Conservation (phyloP, 495 filamentous ascomycete genomes). For the Neurospora discreta region DNA sequence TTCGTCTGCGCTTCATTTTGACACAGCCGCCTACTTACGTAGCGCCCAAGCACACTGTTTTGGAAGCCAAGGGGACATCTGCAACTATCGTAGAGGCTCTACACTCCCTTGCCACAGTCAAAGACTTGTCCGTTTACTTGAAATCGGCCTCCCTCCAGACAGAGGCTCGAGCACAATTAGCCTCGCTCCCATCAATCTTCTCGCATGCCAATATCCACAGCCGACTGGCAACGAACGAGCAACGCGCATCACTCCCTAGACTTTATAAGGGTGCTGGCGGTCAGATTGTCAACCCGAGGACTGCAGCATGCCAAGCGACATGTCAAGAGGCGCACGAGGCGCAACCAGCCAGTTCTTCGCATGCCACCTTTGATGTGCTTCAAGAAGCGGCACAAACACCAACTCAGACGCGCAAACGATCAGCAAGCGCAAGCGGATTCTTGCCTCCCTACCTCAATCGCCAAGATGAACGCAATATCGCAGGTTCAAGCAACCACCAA, state of each 20-base stretch:
- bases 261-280: neutral
- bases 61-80: too few relatives aligned
- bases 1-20: neutral
- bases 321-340: neutral
- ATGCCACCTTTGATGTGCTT: neutral
- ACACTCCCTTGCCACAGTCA: neutral
- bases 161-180: neutral
- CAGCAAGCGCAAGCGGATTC: neutral
- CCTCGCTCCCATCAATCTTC: neutral
- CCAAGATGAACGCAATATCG: neutral
- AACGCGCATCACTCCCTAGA: accelerated
- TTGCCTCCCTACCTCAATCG: neutral
- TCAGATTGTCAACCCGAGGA: neutral
- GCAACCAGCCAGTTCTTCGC: neutral
- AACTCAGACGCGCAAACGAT: neutral
- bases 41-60: neutral
- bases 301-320: neutral
- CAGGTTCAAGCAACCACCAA: neutral
- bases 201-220: neutral
- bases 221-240: accelerated
- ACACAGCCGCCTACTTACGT: neutral
- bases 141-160: accelerated
- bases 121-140: neutral
- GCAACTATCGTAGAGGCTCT: too few relatives aligned
- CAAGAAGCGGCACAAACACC: neutral